phyloP scores from a whole-genome alignment of 1,284 basidiomycete genomes.

The Melampsora americana region DNA sequence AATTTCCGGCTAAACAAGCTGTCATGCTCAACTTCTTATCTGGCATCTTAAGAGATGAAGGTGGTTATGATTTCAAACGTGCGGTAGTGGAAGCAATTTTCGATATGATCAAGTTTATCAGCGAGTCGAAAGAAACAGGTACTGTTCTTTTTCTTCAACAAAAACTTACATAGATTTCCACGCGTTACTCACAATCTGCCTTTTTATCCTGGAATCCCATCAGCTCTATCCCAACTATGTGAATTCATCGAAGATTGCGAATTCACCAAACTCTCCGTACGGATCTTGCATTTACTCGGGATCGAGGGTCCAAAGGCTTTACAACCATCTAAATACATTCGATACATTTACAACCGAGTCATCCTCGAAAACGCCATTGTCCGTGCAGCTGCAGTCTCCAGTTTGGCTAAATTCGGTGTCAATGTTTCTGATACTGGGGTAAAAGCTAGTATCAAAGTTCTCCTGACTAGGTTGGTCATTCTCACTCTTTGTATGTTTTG shows the following conservation, averaged over 20 bases:
- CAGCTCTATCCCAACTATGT: conserved; percentile 95
- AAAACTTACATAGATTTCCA: not conserved
- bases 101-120: conserved; percentile 98
- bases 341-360: conserved; percentile 99
- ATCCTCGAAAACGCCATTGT: conserved; percentile 98
- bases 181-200: conserved; percentile 9
- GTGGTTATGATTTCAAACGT: conserved; percentile 98
- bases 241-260: conserved; percentile 99
- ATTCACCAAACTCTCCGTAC: conserved; percentile 97
- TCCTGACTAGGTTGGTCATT: conserved; percentile 68
- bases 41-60: conserved; percentile 90
- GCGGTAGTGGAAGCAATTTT: conserved; percentile 99
- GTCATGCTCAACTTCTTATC: conserved; percentile 93
- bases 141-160: conserved; percentile 42
- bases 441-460: conserved; percentile 79
- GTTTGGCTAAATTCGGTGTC: conserved; percentile 93
- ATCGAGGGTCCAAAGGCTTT: conserved; percentile 92
- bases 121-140: conserved; percentile 82
- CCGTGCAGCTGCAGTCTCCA: conserved; percentile 89
- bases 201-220: too few species aligned
- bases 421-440: conserved; percentile 74
- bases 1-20: conserved; percentile 94
- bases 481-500: conserved; percentile 23
- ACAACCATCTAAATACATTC: conserved; percentile 96
- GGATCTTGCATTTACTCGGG: conserved; percentile 90